These are phyloP conservation scores for Calonectria naviculata DNA, from an alignment of 2,329 filamentous ascomycete species.

Conservation along the genomic window DNA sequence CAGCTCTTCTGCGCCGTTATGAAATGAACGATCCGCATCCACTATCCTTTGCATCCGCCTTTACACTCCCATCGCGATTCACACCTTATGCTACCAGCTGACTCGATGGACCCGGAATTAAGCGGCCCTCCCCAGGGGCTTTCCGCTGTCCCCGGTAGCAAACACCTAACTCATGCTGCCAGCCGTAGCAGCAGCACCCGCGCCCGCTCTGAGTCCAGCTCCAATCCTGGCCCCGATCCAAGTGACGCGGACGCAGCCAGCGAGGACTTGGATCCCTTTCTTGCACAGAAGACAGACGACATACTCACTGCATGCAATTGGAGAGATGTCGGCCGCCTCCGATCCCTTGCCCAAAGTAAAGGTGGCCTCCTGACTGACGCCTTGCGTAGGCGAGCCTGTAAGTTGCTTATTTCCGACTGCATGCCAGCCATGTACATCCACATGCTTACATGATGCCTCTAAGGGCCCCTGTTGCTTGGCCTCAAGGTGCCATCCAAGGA, in stretches of 20 bases:
- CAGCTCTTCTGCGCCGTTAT: conserved; percentile 17
- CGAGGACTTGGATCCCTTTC: conserved; percentile 25
- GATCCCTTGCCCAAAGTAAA: conserved; percentile 67
- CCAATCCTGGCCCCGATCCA: conserved; percentile 13
- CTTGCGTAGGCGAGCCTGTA: conserved; percentile 82
- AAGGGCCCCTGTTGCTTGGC: conserved; percentile 74
- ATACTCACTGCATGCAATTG: conserved; percentile 68
- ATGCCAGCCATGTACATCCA: background rate
- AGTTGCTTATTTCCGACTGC: conserved; percentile 50
- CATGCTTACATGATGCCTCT: conserved; percentile 24
- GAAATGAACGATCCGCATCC: conserved; percentile 22
- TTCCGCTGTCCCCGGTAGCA: conserved; percentile 13
- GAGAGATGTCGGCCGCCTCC: conserved; percentile 66
- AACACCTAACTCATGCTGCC: conserved; percentile 19
- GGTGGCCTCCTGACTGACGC: conserved; percentile 77
- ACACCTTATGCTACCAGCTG: background rate
- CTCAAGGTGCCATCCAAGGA: conserved; percentile 28
- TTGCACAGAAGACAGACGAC: conserved; percentile 48
- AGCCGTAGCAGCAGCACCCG: conserved; percentile 24
- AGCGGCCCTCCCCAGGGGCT: conserved; percentile 9
- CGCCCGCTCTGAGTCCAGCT: conserved; percentile 20
- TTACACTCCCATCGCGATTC: background rate
- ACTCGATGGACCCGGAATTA: conserved; percentile 26
- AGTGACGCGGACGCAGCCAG: conserved; percentile 16
- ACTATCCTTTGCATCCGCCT: conserved; percentile 1